These are phyloP conservation scores for Pleurotus sapidus DNA, from an alignment of 768 basidiomycete genomes.

Conservation along the genomic window DNA sequence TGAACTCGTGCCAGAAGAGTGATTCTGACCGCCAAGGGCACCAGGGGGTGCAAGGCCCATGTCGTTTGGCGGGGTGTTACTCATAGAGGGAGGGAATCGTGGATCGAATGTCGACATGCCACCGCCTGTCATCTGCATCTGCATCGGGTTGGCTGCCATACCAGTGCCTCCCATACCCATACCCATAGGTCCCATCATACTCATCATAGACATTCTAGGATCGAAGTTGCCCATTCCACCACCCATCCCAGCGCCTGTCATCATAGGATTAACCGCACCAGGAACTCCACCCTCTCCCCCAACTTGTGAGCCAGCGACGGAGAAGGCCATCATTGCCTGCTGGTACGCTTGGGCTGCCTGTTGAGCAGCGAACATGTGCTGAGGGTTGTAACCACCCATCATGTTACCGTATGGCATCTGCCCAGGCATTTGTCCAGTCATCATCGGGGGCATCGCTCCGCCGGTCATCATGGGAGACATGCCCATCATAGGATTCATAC, in stretches of 20 bases:
- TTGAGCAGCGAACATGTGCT: slow-evolving; percentile 84
- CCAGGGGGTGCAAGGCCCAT: slow-evolving; percentile 34
- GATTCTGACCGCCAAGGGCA: slow-evolving; percentile 21
- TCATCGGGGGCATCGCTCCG: slow-evolving; percentile 29
- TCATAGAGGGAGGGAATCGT: slow-evolving; percentile 44
- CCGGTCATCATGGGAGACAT: slow-evolving; percentile 39
- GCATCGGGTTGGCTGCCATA: slow-evolving; percentile 24
- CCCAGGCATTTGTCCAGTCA: slow-evolving; percentile 32
- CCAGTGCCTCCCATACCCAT: slow-evolving; percentile 8
- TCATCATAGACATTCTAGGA: slow-evolving; percentile 83
- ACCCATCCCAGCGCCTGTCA: slow-evolving; percentile 37
- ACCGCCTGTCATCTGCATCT: slow-evolving; percentile 62
- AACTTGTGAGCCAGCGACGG: slow-evolving; percentile 67
- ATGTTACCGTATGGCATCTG: slow-evolving; percentile 56
- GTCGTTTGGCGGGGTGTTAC: slow-evolving; percentile 24
- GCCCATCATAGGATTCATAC: slow-evolving; percentile 48
- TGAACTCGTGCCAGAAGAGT: slow-evolving; percentile 48
- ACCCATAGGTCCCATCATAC: slow-evolving; percentile 49
- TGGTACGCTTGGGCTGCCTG: slow-evolving; percentile 87
- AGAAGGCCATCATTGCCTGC: slow-evolving; percentile 84
- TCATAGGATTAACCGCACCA: slow-evolving; percentile 45
- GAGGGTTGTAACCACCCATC: slow-evolving; percentile 59
- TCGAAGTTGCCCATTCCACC: slow-evolving; percentile 45
- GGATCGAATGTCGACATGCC: slow-evolving; percentile 49
- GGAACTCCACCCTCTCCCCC: slow-evolving; percentile 55